These are phyloP conservation scores for Wickerhamiella pararugosa DNA, from an alignment of 1,139 yeast species.

Conservation along the genomic window DNA sequence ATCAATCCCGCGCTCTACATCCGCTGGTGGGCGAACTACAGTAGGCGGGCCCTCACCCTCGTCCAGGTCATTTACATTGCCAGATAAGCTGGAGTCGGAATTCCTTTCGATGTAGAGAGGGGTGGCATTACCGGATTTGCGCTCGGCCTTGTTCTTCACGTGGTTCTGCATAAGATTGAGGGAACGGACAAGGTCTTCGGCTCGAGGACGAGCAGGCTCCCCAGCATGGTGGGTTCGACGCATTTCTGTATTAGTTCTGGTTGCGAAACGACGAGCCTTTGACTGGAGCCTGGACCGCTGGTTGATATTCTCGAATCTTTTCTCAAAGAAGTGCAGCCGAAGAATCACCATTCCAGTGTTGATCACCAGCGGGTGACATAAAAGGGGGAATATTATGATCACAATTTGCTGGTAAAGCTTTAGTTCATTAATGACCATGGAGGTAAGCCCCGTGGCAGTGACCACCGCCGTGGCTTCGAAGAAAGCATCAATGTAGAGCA, in stretches of 20 bases:
- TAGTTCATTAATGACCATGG: conserved; percentile 49
- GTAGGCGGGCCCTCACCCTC: conserved; percentile 5
- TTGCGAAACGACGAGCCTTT: conserved; percentile 66
- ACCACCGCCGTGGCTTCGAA: conserved; percentile 62
- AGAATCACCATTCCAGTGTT: conserved; percentile 67
- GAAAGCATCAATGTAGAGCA: conserved; percentile 60
- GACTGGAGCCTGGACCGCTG: conserved; percentile 57
- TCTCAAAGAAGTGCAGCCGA: conserved; percentile 81
- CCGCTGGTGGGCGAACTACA: no score
- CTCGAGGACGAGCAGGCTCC: conserved; percentile 21
- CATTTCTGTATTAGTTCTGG: conserved; percentile 1
- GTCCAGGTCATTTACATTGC: conserved; percentile 10
- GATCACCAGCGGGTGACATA: conserved; percentile 81
- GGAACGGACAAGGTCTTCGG: conserved; percentile 73
- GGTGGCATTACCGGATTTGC: no score
- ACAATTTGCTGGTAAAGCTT: conserved; percentile 64
- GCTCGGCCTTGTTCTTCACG: conserved; percentile 2
- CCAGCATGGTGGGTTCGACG: neutral
- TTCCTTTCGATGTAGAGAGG: neutral
- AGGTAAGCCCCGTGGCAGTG: conserved; percentile 87
- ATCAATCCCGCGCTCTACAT: neutral
- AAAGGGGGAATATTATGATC: conserved; percentile 29
- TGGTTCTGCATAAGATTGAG: conserved; percentile 65
- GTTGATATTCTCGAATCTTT: conserved; percentile 71
- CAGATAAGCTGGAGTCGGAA: neutral